These are phyloP conservation scores for Picochlorum sp. DNA, from an alignment of 139 green algal species.

Conservation along the genomic window DNA sequence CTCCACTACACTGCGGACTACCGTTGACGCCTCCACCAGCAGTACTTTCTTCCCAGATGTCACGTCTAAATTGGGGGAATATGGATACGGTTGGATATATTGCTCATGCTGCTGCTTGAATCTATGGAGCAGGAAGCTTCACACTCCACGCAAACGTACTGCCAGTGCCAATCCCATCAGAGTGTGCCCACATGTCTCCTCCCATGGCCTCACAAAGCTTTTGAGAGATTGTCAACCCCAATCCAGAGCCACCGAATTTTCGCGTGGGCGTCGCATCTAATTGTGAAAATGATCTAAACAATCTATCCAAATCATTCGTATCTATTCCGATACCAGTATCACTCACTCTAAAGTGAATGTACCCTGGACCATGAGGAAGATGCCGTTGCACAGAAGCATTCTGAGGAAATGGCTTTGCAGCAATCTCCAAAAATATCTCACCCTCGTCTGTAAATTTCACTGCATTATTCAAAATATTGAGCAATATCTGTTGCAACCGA, in stretches of 20 bases:
- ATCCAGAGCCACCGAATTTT: slow-evolving; percentile 66
- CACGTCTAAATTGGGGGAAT: slow-evolving; percentile 6
- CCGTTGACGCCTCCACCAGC: slow-evolving; percentile 52
- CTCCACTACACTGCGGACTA: slow-evolving; percentile 43
- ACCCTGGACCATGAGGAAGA: neutral
- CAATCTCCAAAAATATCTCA: slow-evolving; percentile 65
- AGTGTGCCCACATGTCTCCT: slow-evolving; percentile 65
- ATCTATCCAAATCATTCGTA: slow-evolving; percentile 31
- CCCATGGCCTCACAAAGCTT: slow-evolving; percentile 71
- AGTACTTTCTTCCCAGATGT: slow-evolving; percentile 42
- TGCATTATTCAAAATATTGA: slow-evolving; percentile 85
- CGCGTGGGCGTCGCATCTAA: slow-evolving; percentile 56
- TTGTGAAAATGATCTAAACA: slow-evolving; percentile 78
- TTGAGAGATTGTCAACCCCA: slow-evolving; percentile 75
- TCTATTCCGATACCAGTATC: slow-evolving; percentile 77
- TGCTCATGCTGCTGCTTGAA: neutral
- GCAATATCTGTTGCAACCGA: slow-evolving; percentile 70
- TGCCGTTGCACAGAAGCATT: no score
- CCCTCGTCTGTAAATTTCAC: slow-evolving; percentile 83
- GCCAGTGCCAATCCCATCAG: slow-evolving; percentile 35
- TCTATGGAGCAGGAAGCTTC: neutral
- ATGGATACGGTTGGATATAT: neutral
- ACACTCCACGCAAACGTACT: slow-evolving; percentile 51
- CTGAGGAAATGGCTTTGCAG: no score
- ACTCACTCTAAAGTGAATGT: slow-evolving; percentile 55